Evolutionary conservation across 2,329 filamentous ascomycete species (phyloP), one percentile per base, ranked within the genome.

Genomic region (Chaetomium sp.): DNA sequence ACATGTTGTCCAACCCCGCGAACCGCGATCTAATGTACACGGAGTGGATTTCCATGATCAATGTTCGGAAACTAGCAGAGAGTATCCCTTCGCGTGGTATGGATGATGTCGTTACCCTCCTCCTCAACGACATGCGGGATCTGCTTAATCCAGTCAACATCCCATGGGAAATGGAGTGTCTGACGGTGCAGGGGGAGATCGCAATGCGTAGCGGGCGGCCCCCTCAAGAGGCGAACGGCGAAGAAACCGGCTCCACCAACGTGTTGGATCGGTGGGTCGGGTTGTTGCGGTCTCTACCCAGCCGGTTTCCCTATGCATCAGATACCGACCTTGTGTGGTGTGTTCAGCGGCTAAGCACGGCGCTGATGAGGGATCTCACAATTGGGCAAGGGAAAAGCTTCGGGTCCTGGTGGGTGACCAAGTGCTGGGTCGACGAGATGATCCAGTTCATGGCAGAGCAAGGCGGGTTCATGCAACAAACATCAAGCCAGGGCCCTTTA

Each of bases 371-470:
- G 53, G 90, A 95, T 64, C 80, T 95, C 55, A 94, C 89, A 0
- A 84, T 94, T 50, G 79, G 83, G 42, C 85, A 88, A 61, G 88
- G 87, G 14, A 84, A 86, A 67, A 91, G 87, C 66, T 95, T 92
- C 66, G 87, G 88, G n/a, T 86, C 88, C 5, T 95, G 90, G 90
- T 94, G 89, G 89, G 88, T 96, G 56, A 91, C 91, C 3, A 96
- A 96, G 69, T 91, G 92, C 56, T 97, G 92, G 79, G 82, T 96
- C 52, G 91, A 96, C 66, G 92, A 97, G 73, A 95, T 95, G 89
- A 84, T 91, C 49, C 80, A 87, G 55, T 96, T 95, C 79, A 77
- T 96, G 62, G 90, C 89, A 0, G 90, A 95, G 65, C 86, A 91
- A 64, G 92, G 91, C 50, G 92, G 92, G 0, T 96, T 96, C 67